phyloP scores from a whole-genome alignment of 306 rosid genomes.

The Begonia peltatifolia region DNA sequence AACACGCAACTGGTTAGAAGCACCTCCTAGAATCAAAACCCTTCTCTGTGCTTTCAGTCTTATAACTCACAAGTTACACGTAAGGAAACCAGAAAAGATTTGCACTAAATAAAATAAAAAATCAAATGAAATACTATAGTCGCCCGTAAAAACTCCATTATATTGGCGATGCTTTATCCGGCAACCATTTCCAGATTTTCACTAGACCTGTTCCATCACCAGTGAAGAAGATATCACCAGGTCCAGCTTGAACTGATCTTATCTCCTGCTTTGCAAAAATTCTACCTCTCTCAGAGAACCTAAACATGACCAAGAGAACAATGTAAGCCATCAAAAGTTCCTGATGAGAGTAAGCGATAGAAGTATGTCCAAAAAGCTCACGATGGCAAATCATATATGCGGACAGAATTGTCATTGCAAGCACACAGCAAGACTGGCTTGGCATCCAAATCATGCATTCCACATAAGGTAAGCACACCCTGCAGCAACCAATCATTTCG shows the following conservation, averaged over 20 bases:
- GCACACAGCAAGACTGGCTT: slow-evolving; percentile 80
- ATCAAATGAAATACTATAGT: background rate
- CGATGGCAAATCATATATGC: slow-evolving; percentile 92
- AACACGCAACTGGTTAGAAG: too few relatives aligned
- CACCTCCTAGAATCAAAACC: background rate
- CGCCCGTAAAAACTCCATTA: background rate
- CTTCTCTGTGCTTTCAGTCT: background rate
- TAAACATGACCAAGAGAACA: slow-evolving; percentile 13
- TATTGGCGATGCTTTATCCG: slow-evolving; percentile 12
- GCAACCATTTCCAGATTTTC: slow-evolving; percentile 70
- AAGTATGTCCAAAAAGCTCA: slow-evolving; percentile 30
- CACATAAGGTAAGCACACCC: slow-evolving; percentile 78
- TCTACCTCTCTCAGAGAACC: slow-evolving; percentile 89
- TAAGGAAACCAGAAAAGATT: background rate
- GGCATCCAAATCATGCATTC: slow-evolving; percentile 81
- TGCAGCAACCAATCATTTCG: slow-evolving; percentile 18
- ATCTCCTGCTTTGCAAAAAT: slow-evolving; percentile 61
- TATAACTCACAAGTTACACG: background rate
- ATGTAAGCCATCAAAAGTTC: slow-evolving; percentile 4
- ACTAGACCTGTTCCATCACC: slow-evolving; percentile 92
- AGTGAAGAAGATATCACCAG: slow-evolving; percentile 75
- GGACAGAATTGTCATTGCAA: slow-evolving; percentile 81
- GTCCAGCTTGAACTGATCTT: slow-evolving; percentile 70
- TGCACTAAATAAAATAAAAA: background rate
- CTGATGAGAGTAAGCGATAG: background rate